phyloP scores from a whole-genome alignment of 2,329 filamentous ascomycete species.

The Fusarium nisikadoi region DNA sequence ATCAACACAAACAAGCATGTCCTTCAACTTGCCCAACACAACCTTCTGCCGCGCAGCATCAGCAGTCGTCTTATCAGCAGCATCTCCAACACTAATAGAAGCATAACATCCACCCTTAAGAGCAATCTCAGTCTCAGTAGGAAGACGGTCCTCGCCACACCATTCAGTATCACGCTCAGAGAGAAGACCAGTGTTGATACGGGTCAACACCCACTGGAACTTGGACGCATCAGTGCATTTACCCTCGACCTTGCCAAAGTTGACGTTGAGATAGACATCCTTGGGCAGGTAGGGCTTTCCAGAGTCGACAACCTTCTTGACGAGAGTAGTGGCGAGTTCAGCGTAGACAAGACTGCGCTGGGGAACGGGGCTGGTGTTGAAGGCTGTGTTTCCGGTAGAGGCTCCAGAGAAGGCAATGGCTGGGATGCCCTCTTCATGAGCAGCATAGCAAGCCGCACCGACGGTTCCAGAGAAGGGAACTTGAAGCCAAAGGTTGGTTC shows the following conservation, averaged over 20 bases:
- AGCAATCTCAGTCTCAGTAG: slow-evolving; percentile 67
- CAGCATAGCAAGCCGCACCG: slow-evolving; percentile 71
- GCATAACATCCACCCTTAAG: slow-evolving; percentile 65
- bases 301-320: slow-evolving; percentile 62
- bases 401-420: slow-evolving; percentile 75
- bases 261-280: slow-evolving; percentile 74
- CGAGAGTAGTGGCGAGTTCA: slow-evolving; percentile 68
- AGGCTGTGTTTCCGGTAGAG: slow-evolving; percentile 61
- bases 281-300: slow-evolving; percentile 72
- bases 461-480: slow-evolving; percentile 73
- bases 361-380: slow-evolving; percentile 64
- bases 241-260: slow-evolving; percentile 66
- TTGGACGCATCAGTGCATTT: slow-evolving; percentile 62
- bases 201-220: slow-evolving; percentile 72
- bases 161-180: slow-evolving; percentile 65
- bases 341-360: slow-evolving; percentile 69
- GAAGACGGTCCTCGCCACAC: slow-evolving; percentile 66
- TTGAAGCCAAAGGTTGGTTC: slow-evolving; percentile 65
- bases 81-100: slow-evolving; percentile 71
- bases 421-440: slow-evolving; percentile 64
- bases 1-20: slow-evolving; percentile 46
- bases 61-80: slow-evolving; percentile 67
- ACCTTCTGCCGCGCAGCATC: slow-evolving; percentile 46
- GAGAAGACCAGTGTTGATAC: slow-evolving; percentile 67
- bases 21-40: slow-evolving; percentile 48